phyloP scores from a whole-genome alignment of 2,329 filamentous ascomycete species.

The Furcasterigmium furcatum region DNA sequence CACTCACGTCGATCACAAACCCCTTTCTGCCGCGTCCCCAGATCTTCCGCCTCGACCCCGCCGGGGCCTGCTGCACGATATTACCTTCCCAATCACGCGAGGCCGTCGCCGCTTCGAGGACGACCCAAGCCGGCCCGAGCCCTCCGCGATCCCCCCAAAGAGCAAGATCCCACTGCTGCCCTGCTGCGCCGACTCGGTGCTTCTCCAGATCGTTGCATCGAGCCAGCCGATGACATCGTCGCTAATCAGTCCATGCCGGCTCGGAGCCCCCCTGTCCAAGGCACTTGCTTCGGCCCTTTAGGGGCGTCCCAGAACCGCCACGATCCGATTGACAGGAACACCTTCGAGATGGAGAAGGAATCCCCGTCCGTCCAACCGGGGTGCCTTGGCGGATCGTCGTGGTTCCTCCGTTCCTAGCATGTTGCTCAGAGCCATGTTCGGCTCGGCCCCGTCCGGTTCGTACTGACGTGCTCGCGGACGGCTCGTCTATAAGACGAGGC shows the following conservation, averaged over 20 bases:
- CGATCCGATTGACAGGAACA: not conserved
- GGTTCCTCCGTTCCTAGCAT: too few relatives aligned
- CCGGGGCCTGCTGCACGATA: not conserved
- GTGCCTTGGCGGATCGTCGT: not conserved
- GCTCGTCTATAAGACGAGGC: not conserved
- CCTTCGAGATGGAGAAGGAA: not conserved
- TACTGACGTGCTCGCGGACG: too few relatives aligned
- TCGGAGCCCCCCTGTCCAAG: not conserved
- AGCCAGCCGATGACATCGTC: not conserved
- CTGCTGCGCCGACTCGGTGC: not conserved
- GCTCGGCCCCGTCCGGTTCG: not conserved
- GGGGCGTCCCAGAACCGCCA: not conserved
- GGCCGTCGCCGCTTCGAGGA: not conserved
- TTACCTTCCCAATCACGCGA: slow-evolving; percentile 3
- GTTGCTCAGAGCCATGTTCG: not conserved
- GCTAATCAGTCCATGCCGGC: not conserved
- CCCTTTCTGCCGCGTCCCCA: not conserved
- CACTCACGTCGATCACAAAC: not conserved
- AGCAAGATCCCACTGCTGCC: not conserved
- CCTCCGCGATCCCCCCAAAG: not conserved
- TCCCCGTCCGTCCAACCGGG: not conserved
- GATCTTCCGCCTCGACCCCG: not conserved
- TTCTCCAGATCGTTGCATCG: not conserved
- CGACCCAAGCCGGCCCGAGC: slow-evolving; percentile 2
- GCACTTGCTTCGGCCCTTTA: not conserved